Conservation (phyloP, 192 early-diverging fungal genomes). For the Entophlyctis luteolus region DNA sequence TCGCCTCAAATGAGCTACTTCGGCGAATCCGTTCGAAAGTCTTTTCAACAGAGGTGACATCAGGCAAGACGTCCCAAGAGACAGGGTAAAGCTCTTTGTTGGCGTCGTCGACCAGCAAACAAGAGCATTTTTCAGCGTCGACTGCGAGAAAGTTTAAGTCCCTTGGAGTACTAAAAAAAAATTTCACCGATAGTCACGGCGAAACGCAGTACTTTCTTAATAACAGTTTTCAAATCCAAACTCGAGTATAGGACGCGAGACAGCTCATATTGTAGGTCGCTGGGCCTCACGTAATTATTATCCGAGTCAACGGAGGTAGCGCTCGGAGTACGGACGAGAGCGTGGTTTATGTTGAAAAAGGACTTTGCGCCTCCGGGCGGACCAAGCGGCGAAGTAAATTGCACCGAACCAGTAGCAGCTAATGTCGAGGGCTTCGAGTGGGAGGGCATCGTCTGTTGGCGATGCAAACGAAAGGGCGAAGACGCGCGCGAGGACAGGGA, state of each 20-base stretch:
- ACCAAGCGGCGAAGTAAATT: no score
- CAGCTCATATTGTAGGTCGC: conserved; percentile 20
- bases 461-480: no score
- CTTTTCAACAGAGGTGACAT: background rate
- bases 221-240: conserved; percentile 8
- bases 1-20: background rate
- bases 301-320: background rate
- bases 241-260: conserved; percentile 11
- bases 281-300: conserved; percentile 1
- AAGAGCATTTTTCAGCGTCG: conserved; percentile 20
- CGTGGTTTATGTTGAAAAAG: conserved; percentile 5
- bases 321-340: background rate
- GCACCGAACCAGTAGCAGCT: no score
- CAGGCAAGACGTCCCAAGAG: conserved; percentile 9
- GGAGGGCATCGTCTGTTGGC: no score
- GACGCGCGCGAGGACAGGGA: no score
- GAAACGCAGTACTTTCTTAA: conserved; percentile 9
- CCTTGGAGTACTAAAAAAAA: background rate
- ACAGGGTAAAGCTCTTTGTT: conserved; percentile 18
- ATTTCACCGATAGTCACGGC: conserved; percentile 10
- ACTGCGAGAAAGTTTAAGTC: background rate
- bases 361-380: no score
- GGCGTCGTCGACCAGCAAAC: conserved; percentile 19
- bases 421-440: no score
- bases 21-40: conserved; percentile 8